A percentile compares a stretch with the other conserved stretches of the same genome.
phyloP scores from a whole-genome alignment of 2,329 filamentous ascomycete genomes.

The Diaporthe longicolla region DNA sequence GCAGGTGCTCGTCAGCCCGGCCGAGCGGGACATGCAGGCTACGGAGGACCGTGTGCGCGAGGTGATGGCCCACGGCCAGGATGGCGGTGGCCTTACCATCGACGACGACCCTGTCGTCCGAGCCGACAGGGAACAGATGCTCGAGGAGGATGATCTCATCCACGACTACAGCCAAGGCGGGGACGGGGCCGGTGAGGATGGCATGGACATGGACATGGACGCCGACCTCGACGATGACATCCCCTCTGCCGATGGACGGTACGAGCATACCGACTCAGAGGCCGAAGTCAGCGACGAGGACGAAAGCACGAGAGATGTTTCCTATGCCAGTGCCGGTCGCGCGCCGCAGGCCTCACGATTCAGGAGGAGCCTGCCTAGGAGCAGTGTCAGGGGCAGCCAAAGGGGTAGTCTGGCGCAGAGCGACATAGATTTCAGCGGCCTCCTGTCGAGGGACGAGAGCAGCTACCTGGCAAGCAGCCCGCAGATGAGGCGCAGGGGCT shows the following conservation, averaged over 20 bases:
- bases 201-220: constrained; percentile 69
- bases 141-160: constrained; percentile 74
- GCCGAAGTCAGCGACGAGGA: constrained; percentile 67
- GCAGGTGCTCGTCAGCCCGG: constrained; percentile 48
- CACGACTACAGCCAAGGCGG: constrained; percentile 48
- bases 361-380: constrained; percentile 42
- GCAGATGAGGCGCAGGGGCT: constrained; percentile 55
- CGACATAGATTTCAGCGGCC: constrained; percentile 68
- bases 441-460: constrained; percentile 70
- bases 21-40: constrained; percentile 61
- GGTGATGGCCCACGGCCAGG: constrained; percentile 67
- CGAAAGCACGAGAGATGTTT: constrained; percentile 52
- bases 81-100: constrained; percentile 58
- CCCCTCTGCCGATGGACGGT: constrained; percentile 74
- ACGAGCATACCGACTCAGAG: constrained; percentile 85
- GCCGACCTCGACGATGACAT: constrained; percentile 81
- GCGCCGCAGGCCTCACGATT: constrained; percentile 39
- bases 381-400: constrained; percentile 39
- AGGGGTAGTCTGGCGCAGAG: constrained; percentile 54
- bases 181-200: constrained; percentile 46
- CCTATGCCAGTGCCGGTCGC: constrained; percentile 42
- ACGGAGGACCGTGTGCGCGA: constrained; percentile 74
- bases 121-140: constrained; percentile 69
- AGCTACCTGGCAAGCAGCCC: constrained; percentile 70
- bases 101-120: constrained; percentile 70